A percentile compares a stretch with the other conserved stretches of the same genome.
Conservation (phyloP, 257 asterid genomes). For the Nicotiana attenuata region DNA sequence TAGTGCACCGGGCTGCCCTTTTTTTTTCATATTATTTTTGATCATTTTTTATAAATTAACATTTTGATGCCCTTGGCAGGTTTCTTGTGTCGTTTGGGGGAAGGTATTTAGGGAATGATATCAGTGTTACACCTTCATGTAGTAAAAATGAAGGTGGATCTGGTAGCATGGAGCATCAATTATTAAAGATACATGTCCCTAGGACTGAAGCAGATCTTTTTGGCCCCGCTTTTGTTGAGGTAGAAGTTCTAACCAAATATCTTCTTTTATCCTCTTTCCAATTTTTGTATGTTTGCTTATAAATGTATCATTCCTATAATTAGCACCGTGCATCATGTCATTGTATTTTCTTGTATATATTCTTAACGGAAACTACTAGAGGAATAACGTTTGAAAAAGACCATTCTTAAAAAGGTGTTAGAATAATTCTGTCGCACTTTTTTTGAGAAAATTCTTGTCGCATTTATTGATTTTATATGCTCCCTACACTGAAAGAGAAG, state of each 20-base stretch:
- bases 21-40: neutral
- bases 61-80: constrained; percentile 36
- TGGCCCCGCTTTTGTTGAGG: constrained; percentile 97
- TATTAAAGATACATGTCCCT: constrained; percentile 61
- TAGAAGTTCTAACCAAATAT: neutral
- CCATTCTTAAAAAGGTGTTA: neutral
- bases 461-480: neutral
- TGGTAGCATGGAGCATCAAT: constrained; percentile 48
- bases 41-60: neutral
- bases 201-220: constrained; percentile 39
- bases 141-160: constrained; percentile 34
- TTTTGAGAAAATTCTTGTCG: neutral
- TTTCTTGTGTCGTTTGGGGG: constrained; percentile 83
- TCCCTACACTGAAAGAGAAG: neutral
- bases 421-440: neutral
- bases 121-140: constrained; percentile 36
- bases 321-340: neutral
- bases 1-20: no score
- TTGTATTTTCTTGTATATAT: neutral
- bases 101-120: constrained; percentile 50
- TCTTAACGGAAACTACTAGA: neutral
- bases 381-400: neutral
- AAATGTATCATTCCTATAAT: neutral
- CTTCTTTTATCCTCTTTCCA: neutral
- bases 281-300: neutral